Conservation (phyloP, 495 filamentous ascomycete species). For the Podospora pseudoanserina region DNA sequence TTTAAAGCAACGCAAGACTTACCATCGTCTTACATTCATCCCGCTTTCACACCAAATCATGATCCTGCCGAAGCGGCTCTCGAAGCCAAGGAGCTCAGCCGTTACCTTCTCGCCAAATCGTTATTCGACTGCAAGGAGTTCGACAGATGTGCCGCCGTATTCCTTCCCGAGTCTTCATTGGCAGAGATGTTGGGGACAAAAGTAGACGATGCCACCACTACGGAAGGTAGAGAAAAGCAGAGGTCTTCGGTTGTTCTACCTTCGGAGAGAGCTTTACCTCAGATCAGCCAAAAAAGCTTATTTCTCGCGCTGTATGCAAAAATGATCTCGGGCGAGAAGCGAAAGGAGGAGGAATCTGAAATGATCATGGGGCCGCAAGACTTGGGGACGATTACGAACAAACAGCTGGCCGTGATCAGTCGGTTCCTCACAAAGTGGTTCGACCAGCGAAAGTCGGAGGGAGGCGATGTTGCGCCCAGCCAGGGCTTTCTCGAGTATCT, state of each 20-base stretch:
- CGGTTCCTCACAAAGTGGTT: slow-evolving; percentile 78
- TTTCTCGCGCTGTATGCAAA: slow-evolving; percentile 93
- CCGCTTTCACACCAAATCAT: slow-evolving; percentile 46
- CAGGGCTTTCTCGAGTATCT: slow-evolving; percentile 97
- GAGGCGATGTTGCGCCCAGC: slow-evolving; percentile 54
- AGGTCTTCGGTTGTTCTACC: slow-evolving; percentile 21
- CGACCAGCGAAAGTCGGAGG: slow-evolving; percentile 54
- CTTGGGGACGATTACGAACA: slow-evolving; percentile 75
- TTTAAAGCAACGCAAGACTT: slow-evolving; percentile 32
- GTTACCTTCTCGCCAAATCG: slow-evolving; percentile 88
- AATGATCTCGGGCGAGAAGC: slow-evolving; percentile 90
- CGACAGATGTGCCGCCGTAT: slow-evolving; percentile 88
- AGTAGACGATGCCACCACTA: slow-evolving; percentile 39
- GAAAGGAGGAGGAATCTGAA: slow-evolving; percentile 92
- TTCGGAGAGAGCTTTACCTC: slow-evolving; percentile 29
- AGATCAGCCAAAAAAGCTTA: slow-evolving; percentile 80
- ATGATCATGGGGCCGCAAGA: slow-evolving; percentile 96
- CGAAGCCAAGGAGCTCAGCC: slow-evolving; percentile 74
- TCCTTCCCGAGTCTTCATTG: slow-evolving; percentile 71
- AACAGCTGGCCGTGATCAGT: slow-evolving; percentile 70
- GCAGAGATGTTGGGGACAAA: slow-evolving; percentile 54
- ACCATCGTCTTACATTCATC: slow-evolving; percentile 35
- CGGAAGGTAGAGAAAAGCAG: slow-evolving; percentile 54
- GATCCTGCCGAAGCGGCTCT: slow-evolving; percentile 68
- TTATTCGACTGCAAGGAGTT: slow-evolving; percentile 95